A percentile compares a stretch with the other conserved stretches of the same genome.
Conservation (phyloP, 768 basidiomycete genomes). For the Rubroboletus satanas region DNA sequence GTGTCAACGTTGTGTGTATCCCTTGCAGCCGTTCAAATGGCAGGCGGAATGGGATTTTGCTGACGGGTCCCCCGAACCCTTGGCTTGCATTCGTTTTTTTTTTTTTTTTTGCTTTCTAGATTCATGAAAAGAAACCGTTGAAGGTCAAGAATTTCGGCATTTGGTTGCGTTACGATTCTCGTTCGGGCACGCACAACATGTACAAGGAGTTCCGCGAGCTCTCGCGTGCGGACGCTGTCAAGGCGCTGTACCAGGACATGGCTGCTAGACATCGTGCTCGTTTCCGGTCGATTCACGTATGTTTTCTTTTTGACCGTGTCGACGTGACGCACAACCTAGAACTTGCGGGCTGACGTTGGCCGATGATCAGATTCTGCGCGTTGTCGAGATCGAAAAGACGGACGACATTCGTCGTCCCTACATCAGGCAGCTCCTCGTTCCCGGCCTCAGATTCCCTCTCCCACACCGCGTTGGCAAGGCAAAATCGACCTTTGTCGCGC, state of each 20-base stretch:
- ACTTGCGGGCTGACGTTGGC: neutral
- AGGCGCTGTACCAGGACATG: constrained; percentile 98
- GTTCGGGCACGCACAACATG: constrained; percentile 99
- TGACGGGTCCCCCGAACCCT: constrained; percentile 34
- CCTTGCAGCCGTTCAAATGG: constrained; percentile 78
- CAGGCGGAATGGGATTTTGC: constrained; percentile 70
- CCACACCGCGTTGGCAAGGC: constrained; percentile 82
- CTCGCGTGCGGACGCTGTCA: constrained; percentile 90
- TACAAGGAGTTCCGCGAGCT: constrained; percentile 99
- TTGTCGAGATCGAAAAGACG: constrained; percentile 90
- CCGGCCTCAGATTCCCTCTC: constrained; percentile 94
- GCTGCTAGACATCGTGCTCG: constrained; percentile 98
- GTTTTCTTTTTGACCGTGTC: constrained; percentile 26
- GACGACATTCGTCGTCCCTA: constrained; percentile 93
- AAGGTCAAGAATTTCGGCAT: constrained; percentile 99
- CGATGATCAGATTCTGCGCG: constrained; percentile 79
- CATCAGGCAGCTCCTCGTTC: constrained; percentile 93
- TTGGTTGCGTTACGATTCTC: constrained; percentile 99
- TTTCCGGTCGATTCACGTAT: constrained; percentile 95
- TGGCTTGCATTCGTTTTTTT: neutral
- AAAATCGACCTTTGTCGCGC: constrained; percentile 77
- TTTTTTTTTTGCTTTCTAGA: constrained; percentile 48
- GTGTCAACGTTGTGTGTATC: constrained; percentile 93
- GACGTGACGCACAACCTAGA: neutral
- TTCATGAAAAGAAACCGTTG: constrained; percentile 94